These are phyloP conservation scores for Globisporangium acanthophoron DNA, from an alignment of 352 stramenopile genomes.

Conservation along the genomic window DNA sequence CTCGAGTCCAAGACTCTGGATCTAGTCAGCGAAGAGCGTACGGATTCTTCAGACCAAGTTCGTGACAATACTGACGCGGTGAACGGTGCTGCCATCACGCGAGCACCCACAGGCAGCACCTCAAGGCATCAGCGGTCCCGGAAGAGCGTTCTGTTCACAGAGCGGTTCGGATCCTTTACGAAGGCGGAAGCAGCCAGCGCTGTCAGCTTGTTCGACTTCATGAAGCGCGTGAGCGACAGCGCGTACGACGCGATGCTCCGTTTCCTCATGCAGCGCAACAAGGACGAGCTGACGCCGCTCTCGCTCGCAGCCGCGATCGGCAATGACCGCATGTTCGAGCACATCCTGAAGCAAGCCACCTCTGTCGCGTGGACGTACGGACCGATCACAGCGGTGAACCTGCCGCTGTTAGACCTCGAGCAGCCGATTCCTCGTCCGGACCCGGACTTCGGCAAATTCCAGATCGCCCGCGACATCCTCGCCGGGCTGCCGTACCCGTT, in stretches of 20 bases:
- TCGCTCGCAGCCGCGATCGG: slow-evolving; percentile 50
- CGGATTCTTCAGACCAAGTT: slow-evolving; percentile 1
- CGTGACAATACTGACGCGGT: background rate
- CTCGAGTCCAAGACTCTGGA: slow-evolving; percentile 2
- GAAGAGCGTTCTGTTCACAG: too few species aligned
- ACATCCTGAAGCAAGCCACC: slow-evolving; percentile 41
- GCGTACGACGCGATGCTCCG: slow-evolving; percentile 26
- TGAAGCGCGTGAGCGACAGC: slow-evolving; percentile 22
- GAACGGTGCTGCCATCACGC: too few species aligned
- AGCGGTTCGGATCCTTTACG: slow-evolving; percentile 2
- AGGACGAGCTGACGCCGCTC: slow-evolving; percentile 45
- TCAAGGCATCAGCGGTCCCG: too few species aligned
- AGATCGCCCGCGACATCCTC: slow-evolving; percentile 15
- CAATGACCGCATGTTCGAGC: slow-evolving; percentile 48
- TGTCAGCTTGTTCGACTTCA: slow-evolving; percentile 24
- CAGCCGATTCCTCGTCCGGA: slow-evolving; percentile 25
- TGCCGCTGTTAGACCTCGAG: slow-evolving; percentile 51
- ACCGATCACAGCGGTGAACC: slow-evolving; percentile 44
- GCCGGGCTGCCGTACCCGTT: slow-evolving; percentile 25
- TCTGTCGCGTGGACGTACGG: slow-evolving; percentile 48
- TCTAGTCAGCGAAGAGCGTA: slow-evolving; percentile 5
- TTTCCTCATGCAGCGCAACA: slow-evolving; percentile 47
- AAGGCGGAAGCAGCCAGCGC: background rate
- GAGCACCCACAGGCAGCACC: background rate
- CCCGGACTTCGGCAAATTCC: slow-evolving; percentile 17